phyloP scores from a whole-genome alignment of 495 filamentous ascomycete species.

The Beverwykella pulmonaria region DNA sequence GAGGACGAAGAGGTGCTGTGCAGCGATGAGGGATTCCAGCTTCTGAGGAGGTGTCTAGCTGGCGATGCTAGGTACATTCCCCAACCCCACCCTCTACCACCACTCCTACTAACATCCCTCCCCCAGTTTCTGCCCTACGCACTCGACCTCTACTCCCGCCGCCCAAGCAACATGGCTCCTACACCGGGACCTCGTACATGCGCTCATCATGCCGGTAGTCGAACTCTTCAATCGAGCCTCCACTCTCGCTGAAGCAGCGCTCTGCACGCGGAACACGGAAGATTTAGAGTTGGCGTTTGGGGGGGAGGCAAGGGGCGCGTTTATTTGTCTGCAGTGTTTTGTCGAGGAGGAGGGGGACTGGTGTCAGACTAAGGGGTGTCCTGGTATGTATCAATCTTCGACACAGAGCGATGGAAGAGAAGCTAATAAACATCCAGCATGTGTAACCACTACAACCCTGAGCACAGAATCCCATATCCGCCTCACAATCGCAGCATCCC shows the following conservation, averaged over 20 bases:
- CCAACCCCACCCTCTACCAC: background rate
- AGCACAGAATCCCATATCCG: slow-evolving; percentile 63
- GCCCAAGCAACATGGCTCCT: slow-evolving; percentile 49
- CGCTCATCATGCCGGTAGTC: slow-evolving; percentile 60
- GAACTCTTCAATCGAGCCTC: slow-evolving; percentile 59
- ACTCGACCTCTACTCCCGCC: slow-evolving; percentile 48
- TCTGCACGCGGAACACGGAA: slow-evolving; percentile 52
- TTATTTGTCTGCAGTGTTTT: slow-evolving; percentile 64
- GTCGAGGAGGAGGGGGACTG: slow-evolving; percentile 61
- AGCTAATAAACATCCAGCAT: too few species aligned
- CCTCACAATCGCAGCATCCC: slow-evolving; percentile 58
- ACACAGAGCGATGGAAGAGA: background rate
- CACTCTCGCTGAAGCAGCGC: slow-evolving; percentile 52
- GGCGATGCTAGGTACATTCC: slow-evolving; percentile 43
- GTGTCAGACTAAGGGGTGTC: slow-evolving; percentile 60
- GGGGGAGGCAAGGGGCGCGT: slow-evolving; percentile 61
- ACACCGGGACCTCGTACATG: slow-evolving; percentile 65
- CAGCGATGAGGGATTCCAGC: slow-evolving; percentile 51
- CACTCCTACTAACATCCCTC: slow-evolving; percentile 22
- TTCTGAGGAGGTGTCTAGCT: slow-evolving; percentile 50
- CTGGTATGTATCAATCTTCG: slow-evolving; percentile 36
- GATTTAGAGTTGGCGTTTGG: slow-evolving; percentile 63
- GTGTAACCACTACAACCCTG: slow-evolving; percentile 57
- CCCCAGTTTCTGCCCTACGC: slow-evolving; percentile 55
- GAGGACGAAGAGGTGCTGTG: slow-evolving; percentile 48